A percentile compares a stretch with the other conserved stretches of the same genome.
These are phyloP conservation scores for Hippophae gyantsensis DNA, from an alignment of 306 rosid species.

Conservation along the genomic window DNA sequence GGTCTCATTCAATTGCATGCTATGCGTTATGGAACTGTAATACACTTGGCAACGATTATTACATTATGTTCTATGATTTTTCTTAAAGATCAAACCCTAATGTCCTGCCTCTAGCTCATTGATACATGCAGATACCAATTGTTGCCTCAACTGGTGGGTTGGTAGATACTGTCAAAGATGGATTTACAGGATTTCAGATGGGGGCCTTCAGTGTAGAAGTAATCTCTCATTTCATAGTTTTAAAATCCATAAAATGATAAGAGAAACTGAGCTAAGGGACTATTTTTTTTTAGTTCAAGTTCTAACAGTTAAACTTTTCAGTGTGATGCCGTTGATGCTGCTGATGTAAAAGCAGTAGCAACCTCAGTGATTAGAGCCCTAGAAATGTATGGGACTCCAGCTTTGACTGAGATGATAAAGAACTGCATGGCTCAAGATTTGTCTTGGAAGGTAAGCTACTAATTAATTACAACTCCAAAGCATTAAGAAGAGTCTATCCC, in stretches of 20 bases:
- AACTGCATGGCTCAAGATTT: constrained; percentile 79
- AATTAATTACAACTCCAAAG: background rate
- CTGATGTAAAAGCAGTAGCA: constrained; percentile 47
- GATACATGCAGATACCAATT: constrained; percentile 48
- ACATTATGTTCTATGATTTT: background rate
- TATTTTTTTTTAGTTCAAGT: background rate
- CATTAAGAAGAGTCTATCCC: background rate
- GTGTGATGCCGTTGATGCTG: constrained; percentile 73
- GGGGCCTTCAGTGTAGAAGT: constrained; percentile 77
- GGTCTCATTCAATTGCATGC: constrained; percentile 82
- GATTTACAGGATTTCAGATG: constrained; percentile 83
- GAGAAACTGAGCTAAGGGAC: background rate
- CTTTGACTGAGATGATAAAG: constrained; percentile 45
- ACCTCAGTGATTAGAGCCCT: constrained; percentile 45
- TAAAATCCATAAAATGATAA: background rate
- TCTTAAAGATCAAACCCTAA: background rate
- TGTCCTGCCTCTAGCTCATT: background rate
- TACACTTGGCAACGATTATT: background rate
- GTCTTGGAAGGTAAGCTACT: constrained; percentile 64
- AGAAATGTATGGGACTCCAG: constrained; percentile 36
- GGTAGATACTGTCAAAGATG: constrained; percentile 79
- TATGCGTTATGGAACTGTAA: constrained; percentile 80
- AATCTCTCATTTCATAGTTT: constrained; percentile 15
- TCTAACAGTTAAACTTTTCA: constrained; percentile 19
- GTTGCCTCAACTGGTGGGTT: constrained; percentile 84